Base-by-base conservation (phyloP, 306 rosid genomes). In the Lathyrus tuberosus region DNA sequence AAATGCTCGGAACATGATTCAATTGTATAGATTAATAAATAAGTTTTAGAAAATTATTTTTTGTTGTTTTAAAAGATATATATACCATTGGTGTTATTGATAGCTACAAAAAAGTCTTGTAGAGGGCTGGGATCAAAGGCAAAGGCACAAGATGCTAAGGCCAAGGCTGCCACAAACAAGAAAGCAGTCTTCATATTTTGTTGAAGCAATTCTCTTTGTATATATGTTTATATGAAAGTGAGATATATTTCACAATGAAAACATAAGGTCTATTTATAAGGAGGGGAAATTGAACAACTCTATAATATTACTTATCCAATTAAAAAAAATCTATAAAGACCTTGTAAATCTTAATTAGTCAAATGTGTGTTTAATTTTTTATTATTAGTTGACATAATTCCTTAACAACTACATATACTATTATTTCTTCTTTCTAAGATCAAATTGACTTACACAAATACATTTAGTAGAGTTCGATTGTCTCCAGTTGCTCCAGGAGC, bases 81-180 rank as follows among this genome's bases (percentile, higher is more conserved):
- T 63, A 22, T 63, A 73, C 77, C 70, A 37, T 63, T 63, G 22
- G 77, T 52, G 35, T 63, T 64, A 73, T 73, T 63, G 64, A 73
- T 51, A 51, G 77, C 77, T 22, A 73, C 77, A 73, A 71, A 73
- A 22, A 73, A 73, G 44, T 73, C 77, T 13, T 73, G 71, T 0
- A 80, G 62, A 30, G 84, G 75, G 60, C 78, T 60, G 8, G 84
- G 84, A 57, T 80, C 81, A 41, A 20, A 65, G 41, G 84, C 80
- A 42, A 42, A 51, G 61, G 63, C 71, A 65, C 51, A 11, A 5
- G 77, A 62, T 48, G 69, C 42, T 15, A 72, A 49, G 14, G 70
- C 77, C 52, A 72, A 48, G 49, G 65, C 31, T 12, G 4, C 6
- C 16, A 70, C 16, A 44, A 75, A 47, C 43, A 65, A 43, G 41